phyloP scores from a whole-genome alignment of 1,284 basidiomycete species.

The Trametes sp. region DNA sequence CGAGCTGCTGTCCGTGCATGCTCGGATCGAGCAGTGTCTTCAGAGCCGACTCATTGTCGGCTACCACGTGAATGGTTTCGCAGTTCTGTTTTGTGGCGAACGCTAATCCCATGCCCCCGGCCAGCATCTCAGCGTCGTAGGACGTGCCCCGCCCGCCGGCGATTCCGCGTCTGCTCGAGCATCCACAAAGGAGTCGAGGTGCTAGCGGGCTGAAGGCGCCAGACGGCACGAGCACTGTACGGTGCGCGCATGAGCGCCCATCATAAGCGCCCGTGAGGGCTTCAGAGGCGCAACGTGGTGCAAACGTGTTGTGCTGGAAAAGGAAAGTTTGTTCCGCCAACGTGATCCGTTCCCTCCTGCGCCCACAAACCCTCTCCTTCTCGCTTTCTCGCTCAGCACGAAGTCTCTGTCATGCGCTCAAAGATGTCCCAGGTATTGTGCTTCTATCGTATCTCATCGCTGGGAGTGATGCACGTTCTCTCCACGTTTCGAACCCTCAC shows the following conservation, averaged over 20 bases:
- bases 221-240: too few species aligned
- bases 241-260: too few species aligned
- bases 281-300: too few species aligned
- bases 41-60: constrained; percentile 18
- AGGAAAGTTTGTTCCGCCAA: background rate
- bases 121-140: constrained; percentile 9
- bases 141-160: constrained; percentile 11
- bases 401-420: background rate
- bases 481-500: too few species aligned
- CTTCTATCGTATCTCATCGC: background rate
- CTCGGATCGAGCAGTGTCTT: constrained; percentile 11
- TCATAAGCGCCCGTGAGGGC: too few species aligned
- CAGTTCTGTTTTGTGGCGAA: constrained; percentile 13
- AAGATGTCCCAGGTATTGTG: background rate
- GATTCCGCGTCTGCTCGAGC: background rate
- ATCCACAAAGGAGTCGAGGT: too few species aligned
- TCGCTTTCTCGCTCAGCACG: background rate
- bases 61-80: constrained; percentile 18
- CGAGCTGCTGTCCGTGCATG: constrained; percentile 16
- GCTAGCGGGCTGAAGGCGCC: too few species aligned
- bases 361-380: background rate
- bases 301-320: background rate
- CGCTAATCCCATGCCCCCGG: constrained; percentile 7
- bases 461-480: background rate
- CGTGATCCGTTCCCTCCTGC: background rate